phyloP scores from a whole-genome alignment of 2,329 filamentous ascomycete species.

The Neocatenulostroma microsporum region DNA sequence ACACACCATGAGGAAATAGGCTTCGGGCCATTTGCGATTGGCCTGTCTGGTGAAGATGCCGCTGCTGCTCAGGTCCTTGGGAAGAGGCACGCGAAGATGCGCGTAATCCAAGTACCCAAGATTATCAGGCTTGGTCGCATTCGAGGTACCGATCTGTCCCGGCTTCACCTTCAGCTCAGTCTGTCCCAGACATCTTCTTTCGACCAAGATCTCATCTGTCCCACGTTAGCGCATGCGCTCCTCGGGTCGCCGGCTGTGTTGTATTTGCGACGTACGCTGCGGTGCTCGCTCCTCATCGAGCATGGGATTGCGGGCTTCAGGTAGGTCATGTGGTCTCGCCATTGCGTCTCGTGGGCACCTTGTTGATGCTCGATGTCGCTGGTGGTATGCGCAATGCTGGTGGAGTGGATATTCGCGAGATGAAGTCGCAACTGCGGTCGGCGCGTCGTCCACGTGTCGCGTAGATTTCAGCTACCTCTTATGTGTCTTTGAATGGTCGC shows the following conservation, averaged over 20 bases:
- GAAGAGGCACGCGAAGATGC: slow-evolving; percentile 84
- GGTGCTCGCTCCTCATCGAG: slow-evolving; percentile 56
- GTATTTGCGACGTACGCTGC: slow-evolving; percentile 46
- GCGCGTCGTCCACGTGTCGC: not conserved
- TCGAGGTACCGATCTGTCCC: slow-evolving; percentile 60
- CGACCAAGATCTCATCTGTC: slow-evolving; percentile 54
- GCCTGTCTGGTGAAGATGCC: slow-evolving; percentile 80
- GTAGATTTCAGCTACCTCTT: not conserved
- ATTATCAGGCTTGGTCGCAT: slow-evolving; percentile 63
- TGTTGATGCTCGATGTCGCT: slow-evolving; percentile 1
- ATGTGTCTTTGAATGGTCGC: too few relatives aligned
- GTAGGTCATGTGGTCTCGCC: slow-evolving; percentile 37
- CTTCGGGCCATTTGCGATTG: slow-evolving; percentile 60
- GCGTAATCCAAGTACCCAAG: slow-evolving; percentile 91
- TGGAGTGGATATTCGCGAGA: too few relatives aligned
- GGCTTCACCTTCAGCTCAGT: slow-evolving; percentile 83
- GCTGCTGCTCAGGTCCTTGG: slow-evolving; percentile 76
- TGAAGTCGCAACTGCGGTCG: too few relatives aligned
- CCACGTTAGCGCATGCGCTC: slow-evolving; percentile 1
- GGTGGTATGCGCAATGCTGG: not conserved
- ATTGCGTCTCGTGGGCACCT: slow-evolving; percentile 5
- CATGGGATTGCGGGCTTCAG: slow-evolving; percentile 57
- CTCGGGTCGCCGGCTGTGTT: not conserved
- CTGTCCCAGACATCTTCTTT: slow-evolving; percentile 81
- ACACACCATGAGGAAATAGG: slow-evolving; percentile 86